These are phyloP conservation scores for Phalaenopsis hybrid DNA, from an alignment of 116 monocot genomes.

Conservation along the genomic window DNA sequence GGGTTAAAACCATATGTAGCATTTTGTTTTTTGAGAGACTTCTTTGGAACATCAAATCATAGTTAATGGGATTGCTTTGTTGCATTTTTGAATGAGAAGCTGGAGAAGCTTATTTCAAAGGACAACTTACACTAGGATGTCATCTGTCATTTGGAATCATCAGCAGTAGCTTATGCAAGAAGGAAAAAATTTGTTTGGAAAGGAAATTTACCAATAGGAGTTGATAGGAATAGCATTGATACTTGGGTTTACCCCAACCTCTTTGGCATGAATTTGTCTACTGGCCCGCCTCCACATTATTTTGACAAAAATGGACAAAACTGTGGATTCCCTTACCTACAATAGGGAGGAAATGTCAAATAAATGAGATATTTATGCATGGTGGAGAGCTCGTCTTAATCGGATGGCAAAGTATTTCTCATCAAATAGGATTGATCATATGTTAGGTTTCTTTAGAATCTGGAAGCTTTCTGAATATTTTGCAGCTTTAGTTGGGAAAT, in stretches of 20 bases:
- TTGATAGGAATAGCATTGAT: conserved; percentile 83
- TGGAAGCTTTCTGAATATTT: conserved; percentile 95
- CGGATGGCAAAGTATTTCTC: conserved; percentile 94
- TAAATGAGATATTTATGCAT: conserved; percentile 59
- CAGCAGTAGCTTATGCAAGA: conserved; percentile 70
- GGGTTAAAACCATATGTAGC: conserved; percentile 95
- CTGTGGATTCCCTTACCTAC: conserved; percentile 95
- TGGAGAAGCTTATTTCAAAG: conserved; percentile 74
- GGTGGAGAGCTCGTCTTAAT: conserved; percentile 87
- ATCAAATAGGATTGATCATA: conserved; percentile 90
- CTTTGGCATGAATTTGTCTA: conserved; percentile 89
- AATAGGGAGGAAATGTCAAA: conserved; percentile 98
- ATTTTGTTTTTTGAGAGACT: conserved; percentile 84
- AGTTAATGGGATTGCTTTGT: conserved; percentile 82
- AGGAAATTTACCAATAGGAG: conserved; percentile 95
- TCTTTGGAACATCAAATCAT: conserved; percentile 94
- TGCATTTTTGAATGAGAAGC: conserved; percentile 74
- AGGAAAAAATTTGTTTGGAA: conserved; percentile 70
- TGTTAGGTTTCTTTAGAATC: conserved; percentile 92
- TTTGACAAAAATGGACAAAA: conserved; percentile 96
- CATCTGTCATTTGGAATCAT: conserved; percentile 47
- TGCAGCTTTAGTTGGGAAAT: conserved; percentile 70
- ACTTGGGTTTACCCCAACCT: conserved; percentile 87
- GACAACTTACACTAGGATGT: conserved; percentile 67
- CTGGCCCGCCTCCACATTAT: conserved; percentile 95